phyloP scores from a whole-genome alignment of 1,284 basidiomycete genomes.

The Calocybe gambosa region DNA sequence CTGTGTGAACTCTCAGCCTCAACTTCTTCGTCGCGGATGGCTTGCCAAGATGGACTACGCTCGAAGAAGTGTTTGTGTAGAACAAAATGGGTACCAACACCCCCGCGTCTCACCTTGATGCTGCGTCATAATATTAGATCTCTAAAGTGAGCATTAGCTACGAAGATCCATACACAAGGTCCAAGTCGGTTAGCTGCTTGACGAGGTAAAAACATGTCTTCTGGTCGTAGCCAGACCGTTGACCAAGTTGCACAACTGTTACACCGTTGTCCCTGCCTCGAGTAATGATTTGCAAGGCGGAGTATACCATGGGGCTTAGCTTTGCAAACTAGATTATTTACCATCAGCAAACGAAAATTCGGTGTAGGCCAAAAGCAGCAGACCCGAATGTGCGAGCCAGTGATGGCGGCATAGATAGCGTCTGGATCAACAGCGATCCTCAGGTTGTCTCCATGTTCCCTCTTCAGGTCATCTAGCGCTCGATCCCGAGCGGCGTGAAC shows the following conservation, averaged over 20 bases:
- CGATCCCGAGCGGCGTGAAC: constrained; percentile 48
- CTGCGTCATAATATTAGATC: constrained; percentile 29
- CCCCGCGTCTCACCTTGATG: constrained; percentile 68
- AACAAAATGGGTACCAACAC: constrained; percentile 69
- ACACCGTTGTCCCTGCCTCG: constrained; percentile 73
- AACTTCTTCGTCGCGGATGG: constrained; percentile 61
- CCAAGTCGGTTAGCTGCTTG: constrained; percentile 65
- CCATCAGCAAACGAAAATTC: constrained; percentile 4
- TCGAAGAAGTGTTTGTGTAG: constrained; percentile 78
- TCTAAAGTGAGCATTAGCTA: constrained; percentile 1
- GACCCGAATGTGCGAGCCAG: constrained; percentile 77
- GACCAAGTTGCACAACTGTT: constrained; percentile 73
- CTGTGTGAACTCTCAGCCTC: constrained; percentile 33
- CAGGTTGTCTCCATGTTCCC: constrained; percentile 53
- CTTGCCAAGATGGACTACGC: constrained; percentile 62
- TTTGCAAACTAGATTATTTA: constrained; percentile 53
- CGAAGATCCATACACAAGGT: constrained; percentile 55
- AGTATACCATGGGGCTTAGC: constrained; percentile 79
- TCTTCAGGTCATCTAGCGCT: constrained; percentile 47
- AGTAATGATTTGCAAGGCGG: constrained; percentile 80
- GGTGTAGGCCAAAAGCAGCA: constrained; percentile 20
- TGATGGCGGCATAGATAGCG: constrained; percentile 71
- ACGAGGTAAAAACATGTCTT: constrained; percentile 87
- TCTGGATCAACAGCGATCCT: constrained; percentile 72
- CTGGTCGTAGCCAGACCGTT: constrained; percentile 79